Base-by-base conservation (phyloP, 441 rosid species). In the Jatropha multifida region DNA sequence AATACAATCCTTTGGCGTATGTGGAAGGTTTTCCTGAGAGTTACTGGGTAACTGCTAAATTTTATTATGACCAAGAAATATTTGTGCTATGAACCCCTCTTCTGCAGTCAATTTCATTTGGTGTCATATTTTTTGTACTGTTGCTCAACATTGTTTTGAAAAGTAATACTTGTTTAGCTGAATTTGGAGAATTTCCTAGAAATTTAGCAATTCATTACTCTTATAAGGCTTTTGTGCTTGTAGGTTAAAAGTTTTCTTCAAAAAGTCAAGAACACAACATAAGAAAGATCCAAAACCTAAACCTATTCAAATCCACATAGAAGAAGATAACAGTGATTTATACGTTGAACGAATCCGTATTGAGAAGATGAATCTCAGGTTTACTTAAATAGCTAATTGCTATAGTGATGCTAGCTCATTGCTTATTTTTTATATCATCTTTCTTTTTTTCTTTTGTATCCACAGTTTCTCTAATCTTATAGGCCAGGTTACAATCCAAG, bases 361-460 rank as follows among this genome's bases (percentile, higher is more conserved):
- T 32, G 92, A 93, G 81, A 93, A 91, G 75, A 85, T 93, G 81
- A 76, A 83, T 59, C 84, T 91, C 71, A 90, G 94, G 98, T 90
- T 26, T 42, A 4, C 63, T 42, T 38, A 67, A 46, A 40, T 52
- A 46, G 38, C 68, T 58, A 11, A 60, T 27, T 14, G 58, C 13
- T 27, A 0, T 0, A 8, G 62, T 58, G 13, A 51, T 26, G 61
- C 65, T 12, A 60, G 18, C 9, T 49, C 12, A 51, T 7, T 76
- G 69, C 13, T 71, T 12, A n/a, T 68, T 68, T 41, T 48, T 75
- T 64, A 12, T 42, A 32, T 42, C 77, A 32, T 12, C 59, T 41
- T 73, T 46, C 26, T 56, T 9, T 74, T 44, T 44, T 44, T 44
- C 9, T 7, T 68, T 7, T 73, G 58, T 55, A 44, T 61, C 32